Evolutionary conservation across 2,329 filamentous ascomycete species (phyloP), one percentile per base, ranked within the genome.

Genomic region (Clonostachys rosea): DNA sequence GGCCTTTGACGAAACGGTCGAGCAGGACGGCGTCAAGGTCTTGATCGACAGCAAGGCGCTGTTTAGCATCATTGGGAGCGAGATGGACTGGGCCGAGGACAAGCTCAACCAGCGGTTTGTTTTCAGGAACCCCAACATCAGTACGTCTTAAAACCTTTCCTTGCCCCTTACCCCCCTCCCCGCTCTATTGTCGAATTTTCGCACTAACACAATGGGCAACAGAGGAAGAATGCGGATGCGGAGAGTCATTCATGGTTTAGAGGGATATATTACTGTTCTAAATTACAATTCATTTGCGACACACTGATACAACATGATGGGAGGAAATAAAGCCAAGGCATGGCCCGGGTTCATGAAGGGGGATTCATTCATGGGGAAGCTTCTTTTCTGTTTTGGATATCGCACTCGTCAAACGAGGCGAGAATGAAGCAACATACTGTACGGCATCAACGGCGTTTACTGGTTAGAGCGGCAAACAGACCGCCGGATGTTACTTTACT

Each of bases 51-150:
- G 89, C 76, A 97, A 96, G 74, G 94, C 94, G 40, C 73, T 99
- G 44, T 91, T 99, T 65, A 97, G 92, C 67, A 97, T 99, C 46
- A 96, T 99, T 58, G 94, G 94, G 6, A 96, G 88, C 62, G 92
- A 97, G 71, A 99, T 99, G 94, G 94, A 99, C 63, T 99, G 92
- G 91, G 78, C 92, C 11, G 91, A 97, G 69, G 94, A 97, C 59
- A 96, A 95, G 73, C 71, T 99, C 54, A 95, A 87, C 65, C 81
- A 91, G 67, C 79, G 89, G 54, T 99, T 99, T 67, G 84, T 96
- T 44, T 99, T 99, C 71, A 86, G 83, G 64, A 99, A 99, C 65
- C 94, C 94, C 3, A 99, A 99, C 62, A 97, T 97, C 64, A 99
- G 91, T 96, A 73, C 81, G 91, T 84, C 84, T 20, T 45, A 5